Conservation (phyloP, 148 eudicot species). For the Nepenthes gracilis region DNA sequence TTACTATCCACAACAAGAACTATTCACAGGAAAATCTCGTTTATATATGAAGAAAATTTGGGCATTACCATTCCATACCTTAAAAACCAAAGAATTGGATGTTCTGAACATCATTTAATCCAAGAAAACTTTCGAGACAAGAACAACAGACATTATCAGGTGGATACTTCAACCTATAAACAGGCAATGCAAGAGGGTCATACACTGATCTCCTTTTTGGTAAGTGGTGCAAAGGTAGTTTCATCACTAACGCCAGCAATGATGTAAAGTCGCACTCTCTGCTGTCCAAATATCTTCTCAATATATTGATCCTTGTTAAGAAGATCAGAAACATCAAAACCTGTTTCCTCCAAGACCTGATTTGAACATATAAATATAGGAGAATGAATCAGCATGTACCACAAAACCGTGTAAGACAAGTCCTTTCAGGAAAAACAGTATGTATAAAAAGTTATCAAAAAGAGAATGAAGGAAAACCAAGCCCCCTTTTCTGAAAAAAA, state of each 20-base stretch:
- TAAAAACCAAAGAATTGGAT: no score
- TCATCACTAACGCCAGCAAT: slow-evolving; percentile 82
- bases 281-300: slow-evolving; percentile 88
- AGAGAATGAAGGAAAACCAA: no score
- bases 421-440: no score
- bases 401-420: no score
- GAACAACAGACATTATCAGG: not conserved
- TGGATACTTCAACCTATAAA: not conserved
- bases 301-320: slow-evolving; percentile 80
- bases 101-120: no score
- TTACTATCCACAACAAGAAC: no score
- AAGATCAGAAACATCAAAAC: slow-evolving; percentile 78
- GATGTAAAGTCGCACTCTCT: slow-evolving; percentile 90
- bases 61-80: no score
- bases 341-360: slow-evolving; percentile 98
- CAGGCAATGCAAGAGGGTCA: slow-evolving; percentile 11
- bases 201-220: slow-evolving; percentile 99
- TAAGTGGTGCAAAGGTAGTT: slow-evolving; percentile 81
- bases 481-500: no score
- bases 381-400: not conserved
- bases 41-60: no score
- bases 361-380: slow-evolving; percentile 3
- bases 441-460: no score
- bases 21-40: no score
- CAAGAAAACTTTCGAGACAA: not conserved